Conservation (phyloP, 164 flowering plant species). For the Dillenia suffruticosa region DNA sequence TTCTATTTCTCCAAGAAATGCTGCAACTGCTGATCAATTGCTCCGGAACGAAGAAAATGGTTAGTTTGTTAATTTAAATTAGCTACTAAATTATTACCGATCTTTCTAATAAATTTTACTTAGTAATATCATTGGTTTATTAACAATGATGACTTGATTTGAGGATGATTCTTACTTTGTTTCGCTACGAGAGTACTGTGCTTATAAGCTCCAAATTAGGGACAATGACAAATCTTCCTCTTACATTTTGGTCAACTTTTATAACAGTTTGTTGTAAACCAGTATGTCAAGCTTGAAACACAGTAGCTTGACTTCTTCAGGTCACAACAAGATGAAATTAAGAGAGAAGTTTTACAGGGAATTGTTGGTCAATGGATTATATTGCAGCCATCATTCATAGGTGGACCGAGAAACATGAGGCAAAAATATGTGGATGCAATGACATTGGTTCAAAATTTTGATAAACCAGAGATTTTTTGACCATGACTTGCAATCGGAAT, state of each 20-base stretch:
- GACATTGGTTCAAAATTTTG: conserved; percentile 11
- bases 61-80: not conserved
- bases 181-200: too few species aligned
- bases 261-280: conserved; percentile 19
- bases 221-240: not conserved
- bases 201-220: not conserved
- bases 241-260: conserved; percentile 1
- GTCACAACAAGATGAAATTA: conserved; percentile 1
- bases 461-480: conserved; percentile 18
- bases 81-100: too few species aligned
- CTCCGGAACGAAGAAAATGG: not conserved
- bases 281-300: conserved; percentile 12
- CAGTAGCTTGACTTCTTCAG: conserved; percentile 6
- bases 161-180: not conserved
- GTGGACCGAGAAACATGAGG: conserved; percentile 12
- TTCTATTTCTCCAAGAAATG: not conserved
- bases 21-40: not conserved
- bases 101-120: not conserved
- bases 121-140: not conserved
- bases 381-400: conserved; percentile 12
- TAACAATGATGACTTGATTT: not conserved
- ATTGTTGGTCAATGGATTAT: conserved; percentile 6
- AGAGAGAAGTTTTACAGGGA: conserved; percentile 12
- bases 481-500: conserved; percentile 20
- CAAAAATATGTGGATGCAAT: conserved; percentile 12